Percentiles rank a stretch among this genome's conserved stretches.
Conservation (phyloP, 345 rosid species). For the Populus deltoides region DNA sequence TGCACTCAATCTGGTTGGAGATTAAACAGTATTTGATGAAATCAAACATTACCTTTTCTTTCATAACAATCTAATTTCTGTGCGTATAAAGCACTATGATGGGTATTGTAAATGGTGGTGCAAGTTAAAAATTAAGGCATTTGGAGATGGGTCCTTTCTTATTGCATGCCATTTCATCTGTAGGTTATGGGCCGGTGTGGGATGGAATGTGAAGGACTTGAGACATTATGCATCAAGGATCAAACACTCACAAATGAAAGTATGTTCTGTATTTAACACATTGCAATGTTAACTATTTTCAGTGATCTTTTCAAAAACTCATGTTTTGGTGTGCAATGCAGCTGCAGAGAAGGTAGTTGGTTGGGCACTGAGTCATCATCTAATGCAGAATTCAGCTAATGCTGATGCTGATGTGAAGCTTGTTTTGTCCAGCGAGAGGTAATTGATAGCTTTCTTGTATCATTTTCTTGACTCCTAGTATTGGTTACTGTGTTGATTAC, state of each 20-base stretch:
- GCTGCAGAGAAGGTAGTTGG: constrained; percentile 87
- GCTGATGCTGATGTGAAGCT: constrained; percentile 51
- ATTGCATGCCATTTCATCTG: constrained; percentile 14
- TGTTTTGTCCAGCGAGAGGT: constrained; percentile 76
- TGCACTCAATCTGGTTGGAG: neutral
- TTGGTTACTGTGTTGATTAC: constrained; percentile 18
- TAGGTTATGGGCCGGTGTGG: constrained; percentile 66
- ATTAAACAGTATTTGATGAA: neutral
- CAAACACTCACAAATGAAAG: constrained; percentile 75
- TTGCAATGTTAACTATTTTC: constrained; percentile 3
- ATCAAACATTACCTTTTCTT: neutral
- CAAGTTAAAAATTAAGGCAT: constrained; percentile 3
- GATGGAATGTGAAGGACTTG: constrained; percentile 72
- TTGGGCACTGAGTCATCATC: constrained; percentile 81
- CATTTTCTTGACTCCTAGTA: constrained; percentile 13
- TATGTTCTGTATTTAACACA: constrained; percentile 30
- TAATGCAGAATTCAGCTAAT: constrained; percentile 63
- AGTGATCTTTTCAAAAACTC: neutral
- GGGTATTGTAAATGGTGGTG: constrained; percentile 2
- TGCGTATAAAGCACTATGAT: neutral
- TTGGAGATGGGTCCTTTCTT: constrained; percentile 5
- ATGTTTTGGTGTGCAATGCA: constrained; percentile 26
- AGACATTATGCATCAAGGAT: constrained; percentile 64
- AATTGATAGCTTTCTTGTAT: constrained; percentile 20
- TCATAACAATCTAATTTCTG: neutral